Percentiles rank a stretch among this genome's conserved stretches.
phyloP scores from a whole-genome alignment of 805 yeast genomes.

The Vanderwaltozyma tropicalis region DNA sequence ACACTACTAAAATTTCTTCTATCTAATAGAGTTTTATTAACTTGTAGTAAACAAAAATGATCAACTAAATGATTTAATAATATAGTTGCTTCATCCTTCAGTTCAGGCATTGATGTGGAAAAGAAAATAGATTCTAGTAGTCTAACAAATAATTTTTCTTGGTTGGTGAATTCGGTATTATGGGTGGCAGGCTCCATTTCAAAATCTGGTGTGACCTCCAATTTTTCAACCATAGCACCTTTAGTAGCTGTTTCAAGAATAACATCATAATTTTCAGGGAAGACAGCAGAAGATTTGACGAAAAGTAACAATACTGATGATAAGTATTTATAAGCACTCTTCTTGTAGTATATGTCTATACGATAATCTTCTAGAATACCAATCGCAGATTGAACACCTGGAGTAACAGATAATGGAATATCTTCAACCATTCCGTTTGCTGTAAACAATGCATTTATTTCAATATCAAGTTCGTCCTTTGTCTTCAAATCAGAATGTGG shows the following conservation, averaged over 20 bases:
- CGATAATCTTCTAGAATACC: slow-evolving; percentile 58
- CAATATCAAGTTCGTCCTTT: slow-evolving; percentile 49
- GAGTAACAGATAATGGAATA: slow-evolving; percentile 68
- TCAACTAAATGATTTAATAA: slow-evolving; percentile 59
- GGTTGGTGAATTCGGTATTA: slow-evolving; percentile 40
- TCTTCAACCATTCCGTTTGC: slow-evolving; percentile 57
- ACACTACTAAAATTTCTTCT: slow-evolving; percentile 56
- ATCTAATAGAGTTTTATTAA: slow-evolving; percentile 62
- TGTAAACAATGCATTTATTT: slow-evolving; percentile 54
- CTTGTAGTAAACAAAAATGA: slow-evolving; percentile 69
- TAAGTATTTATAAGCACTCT: slow-evolving; percentile 68
- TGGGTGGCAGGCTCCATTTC: slow-evolving; percentile 37
- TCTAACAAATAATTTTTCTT: slow-evolving; percentile 54
- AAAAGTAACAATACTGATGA: slow-evolving; percentile 56
- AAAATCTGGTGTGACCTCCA: slow-evolving; percentile 28
- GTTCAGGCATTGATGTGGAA: slow-evolving; percentile 64
- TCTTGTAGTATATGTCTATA: slow-evolving; percentile 50
- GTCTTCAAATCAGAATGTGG: slow-evolving; percentile 59
- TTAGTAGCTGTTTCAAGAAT: slow-evolving; percentile 42
- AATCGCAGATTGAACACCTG: slow-evolving; percentile 74
- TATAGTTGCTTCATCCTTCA: slow-evolving; percentile 53
- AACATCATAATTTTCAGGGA: slow-evolving; percentile 33
- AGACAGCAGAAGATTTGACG: slow-evolving; percentile 34
- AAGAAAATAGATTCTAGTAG: slow-evolving; percentile 64
- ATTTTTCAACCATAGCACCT: slow-evolving; percentile 23